These are phyloP conservation scores for Globisporangium apiculatum DNA, from an alignment of 352 stramenopile species.

Conservation along the genomic window DNA sequence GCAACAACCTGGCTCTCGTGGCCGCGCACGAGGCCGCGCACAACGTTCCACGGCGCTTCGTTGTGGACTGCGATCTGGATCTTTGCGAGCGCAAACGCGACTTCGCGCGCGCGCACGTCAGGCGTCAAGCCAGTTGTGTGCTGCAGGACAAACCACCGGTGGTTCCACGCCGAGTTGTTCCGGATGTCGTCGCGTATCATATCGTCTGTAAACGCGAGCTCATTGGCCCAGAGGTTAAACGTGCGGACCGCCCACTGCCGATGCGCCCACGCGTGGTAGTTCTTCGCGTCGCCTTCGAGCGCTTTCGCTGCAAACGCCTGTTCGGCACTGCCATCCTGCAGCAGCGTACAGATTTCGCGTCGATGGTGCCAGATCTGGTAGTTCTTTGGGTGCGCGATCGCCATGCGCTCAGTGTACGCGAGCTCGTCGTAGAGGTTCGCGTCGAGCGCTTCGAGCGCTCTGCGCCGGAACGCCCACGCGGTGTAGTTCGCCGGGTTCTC, in stretches of 20 bases:
- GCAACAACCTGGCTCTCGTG: slow-evolving; percentile 36
- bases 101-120: slow-evolving; percentile 47
- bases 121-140: slow-evolving; percentile 32
- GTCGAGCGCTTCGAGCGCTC: slow-evolving; percentile 81
- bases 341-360: slow-evolving; percentile 86
- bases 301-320: slow-evolving; percentile 89
- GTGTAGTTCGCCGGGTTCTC: slow-evolving; percentile 98
- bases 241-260: slow-evolving; percentile 92
- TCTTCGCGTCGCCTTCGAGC: slow-evolving; percentile 96
- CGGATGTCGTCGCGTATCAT: slow-evolving; percentile 90
- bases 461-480: slow-evolving; percentile 94
- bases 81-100: slow-evolving; percentile 66
- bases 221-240: slow-evolving; percentile 86
- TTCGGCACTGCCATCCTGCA: slow-evolving; percentile 82
- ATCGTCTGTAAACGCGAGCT: slow-evolving; percentile 88
- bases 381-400: slow-evolving; percentile 96
- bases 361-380: slow-evolving; percentile 99
- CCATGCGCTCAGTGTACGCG: slow-evolving; percentile 77
- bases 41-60: slow-evolving; percentile 90
- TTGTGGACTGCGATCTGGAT: slow-evolving; percentile 78
- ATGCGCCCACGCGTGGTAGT: slow-evolving; percentile 98
- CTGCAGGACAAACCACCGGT: slow-evolving; percentile 81
- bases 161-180: slow-evolving; percentile 95
- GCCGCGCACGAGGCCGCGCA: slow-evolving; percentile 60
- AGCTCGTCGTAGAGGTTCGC: slow-evolving; percentile 61